Evolutionary conservation across 352 stramenopile genomes (phyloP).

Genomic region (Peronospora tabacina): DNA sequence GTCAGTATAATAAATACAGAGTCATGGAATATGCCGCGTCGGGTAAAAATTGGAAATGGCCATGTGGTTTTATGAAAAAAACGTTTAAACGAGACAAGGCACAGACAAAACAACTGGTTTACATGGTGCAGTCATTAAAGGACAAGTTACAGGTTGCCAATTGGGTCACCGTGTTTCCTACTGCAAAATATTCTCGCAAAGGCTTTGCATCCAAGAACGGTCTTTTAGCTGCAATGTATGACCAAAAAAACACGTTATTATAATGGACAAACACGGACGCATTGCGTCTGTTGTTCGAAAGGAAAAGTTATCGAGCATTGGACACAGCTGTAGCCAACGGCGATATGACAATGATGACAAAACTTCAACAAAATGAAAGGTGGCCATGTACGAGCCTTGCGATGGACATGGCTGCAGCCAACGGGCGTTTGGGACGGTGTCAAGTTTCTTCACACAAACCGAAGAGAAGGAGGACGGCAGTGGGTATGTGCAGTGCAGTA

Average conservation of each 20-base stretch:
- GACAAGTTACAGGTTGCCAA: conserved; percentile 27
- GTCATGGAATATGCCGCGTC: conserved; percentile 40
- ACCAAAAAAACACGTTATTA: conserved; percentile 29
- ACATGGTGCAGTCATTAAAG: conserved; percentile 29
- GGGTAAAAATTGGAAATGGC: conserved; percentile 25
- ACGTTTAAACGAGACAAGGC: conserved; percentile 1
- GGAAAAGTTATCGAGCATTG: conserved; percentile 23
- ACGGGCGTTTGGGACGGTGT: conserved; percentile 35
- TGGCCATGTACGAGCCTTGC: conserved; percentile 35
- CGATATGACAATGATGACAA: conserved; percentile 30
- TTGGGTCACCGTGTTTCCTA: conserved; percentile 30
- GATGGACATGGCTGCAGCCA: conserved; percentile 35
- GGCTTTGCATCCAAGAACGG: conserved; percentile 28
- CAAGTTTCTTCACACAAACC: conserved; percentile 34
- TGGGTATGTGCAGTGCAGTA: conserved; percentile 32
- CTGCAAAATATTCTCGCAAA: conserved; percentile 25
- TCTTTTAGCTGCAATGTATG: conserved; percentile 24
- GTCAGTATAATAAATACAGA: conserved; percentile 28
- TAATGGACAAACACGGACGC: conserved; percentile 15
- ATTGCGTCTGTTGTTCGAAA: conserved; percentile 7
- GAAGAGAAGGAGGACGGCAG: conserved; percentile 34
- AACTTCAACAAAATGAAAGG: conserved; percentile 23
- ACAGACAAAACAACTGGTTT: conserved; percentile 18
- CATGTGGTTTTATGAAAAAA: conserved; percentile 31
- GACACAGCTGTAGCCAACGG: conserved; percentile 27